phyloP scores from a whole-genome alignment of 2,329 filamentous ascomycete species.

The Purpureocillium lavendulum region DNA sequence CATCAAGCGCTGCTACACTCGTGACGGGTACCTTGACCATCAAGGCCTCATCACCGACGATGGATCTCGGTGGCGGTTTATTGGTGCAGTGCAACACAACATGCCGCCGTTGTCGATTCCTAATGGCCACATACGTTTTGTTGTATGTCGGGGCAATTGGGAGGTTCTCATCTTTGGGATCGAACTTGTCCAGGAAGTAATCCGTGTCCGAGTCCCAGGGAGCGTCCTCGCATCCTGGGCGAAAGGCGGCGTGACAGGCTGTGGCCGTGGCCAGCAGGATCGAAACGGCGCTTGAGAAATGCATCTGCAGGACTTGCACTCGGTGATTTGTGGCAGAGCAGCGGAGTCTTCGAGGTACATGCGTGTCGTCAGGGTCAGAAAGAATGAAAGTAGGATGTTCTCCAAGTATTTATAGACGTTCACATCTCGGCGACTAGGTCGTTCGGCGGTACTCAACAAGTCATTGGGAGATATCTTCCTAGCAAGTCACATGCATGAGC shows the following conservation, averaged over 20 bases:
- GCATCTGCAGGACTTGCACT: too few species aligned
- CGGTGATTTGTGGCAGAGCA: too few species aligned
- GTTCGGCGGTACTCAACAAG: too few species aligned
- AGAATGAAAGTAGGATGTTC: too few species aligned
- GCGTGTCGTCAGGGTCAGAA: too few species aligned
- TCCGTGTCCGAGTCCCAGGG: constrained; percentile 5
- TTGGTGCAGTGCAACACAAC: constrained; percentile 7
- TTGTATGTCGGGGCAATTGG: constrained; percentile 4
- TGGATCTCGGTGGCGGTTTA: constrained; percentile 2
- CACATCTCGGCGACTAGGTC: too few species aligned
- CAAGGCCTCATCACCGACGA: constrained; percentile 2
- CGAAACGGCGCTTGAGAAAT: too few species aligned
- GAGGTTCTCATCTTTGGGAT: background rate
- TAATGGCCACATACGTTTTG: constrained; percentile 6
- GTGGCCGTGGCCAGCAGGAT: background rate
- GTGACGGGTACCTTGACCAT: constrained; percentile 4
- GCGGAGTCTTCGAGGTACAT: too few species aligned
- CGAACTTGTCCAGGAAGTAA: constrained; percentile 3
- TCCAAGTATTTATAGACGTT: too few species aligned
- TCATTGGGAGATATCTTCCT: too few species aligned
- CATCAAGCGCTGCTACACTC: constrained; percentile 5
- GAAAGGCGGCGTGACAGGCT: constrained; percentile 2
- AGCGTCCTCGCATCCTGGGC: constrained; percentile 3
- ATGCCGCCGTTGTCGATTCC: constrained; percentile 3
- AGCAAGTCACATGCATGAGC: too few species aligned